Conservation (phyloP, 2,329 filamentous ascomycete genomes). For the Neopestalotiopsis sp. region DNA sequence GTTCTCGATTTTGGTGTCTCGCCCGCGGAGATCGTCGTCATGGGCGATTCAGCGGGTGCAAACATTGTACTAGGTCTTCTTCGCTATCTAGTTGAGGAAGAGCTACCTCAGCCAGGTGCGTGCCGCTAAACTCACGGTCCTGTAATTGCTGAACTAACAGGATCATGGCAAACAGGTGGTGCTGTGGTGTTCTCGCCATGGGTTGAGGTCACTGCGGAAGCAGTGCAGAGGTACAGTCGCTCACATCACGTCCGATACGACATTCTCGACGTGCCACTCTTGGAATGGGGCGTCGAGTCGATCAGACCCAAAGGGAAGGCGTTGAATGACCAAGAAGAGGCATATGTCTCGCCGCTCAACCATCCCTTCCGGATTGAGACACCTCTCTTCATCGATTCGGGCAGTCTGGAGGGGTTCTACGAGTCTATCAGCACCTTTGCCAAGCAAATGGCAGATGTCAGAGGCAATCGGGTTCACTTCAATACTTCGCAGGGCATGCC, state of each 20-base stretch:
- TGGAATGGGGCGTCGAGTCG: constrained; percentile 28
- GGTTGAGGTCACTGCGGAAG: constrained; percentile 25
- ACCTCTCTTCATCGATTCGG: constrained; percentile 27
- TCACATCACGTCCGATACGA: constrained; percentile 20
- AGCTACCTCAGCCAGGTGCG: constrained; percentile 24
- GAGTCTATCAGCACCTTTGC: constrained; percentile 24
- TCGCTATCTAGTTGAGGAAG: constrained; percentile 23
- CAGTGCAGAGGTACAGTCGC: constrained; percentile 16
- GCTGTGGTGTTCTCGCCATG: constrained; percentile 27
- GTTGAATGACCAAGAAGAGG: constrained; percentile 16
- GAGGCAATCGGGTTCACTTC: constrained; percentile 23
- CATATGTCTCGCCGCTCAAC: constrained; percentile 28
- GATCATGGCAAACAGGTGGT: constrained; percentile 20
- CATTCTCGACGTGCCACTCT: constrained; percentile 22
- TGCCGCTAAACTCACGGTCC: background rate
- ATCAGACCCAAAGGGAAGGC: constrained; percentile 22
- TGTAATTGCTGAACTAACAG: background rate
- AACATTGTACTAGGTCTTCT: constrained; percentile 26
- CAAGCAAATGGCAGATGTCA: constrained; percentile 23
- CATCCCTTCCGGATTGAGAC: constrained; percentile 26
- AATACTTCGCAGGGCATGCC: constrained; percentile 21
- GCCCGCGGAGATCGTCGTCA: constrained; percentile 22
- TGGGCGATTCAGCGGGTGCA: constrained; percentile 27
- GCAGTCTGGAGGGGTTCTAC: constrained; percentile 24
- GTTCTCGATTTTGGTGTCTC: constrained; percentile 22